phyloP scores from a whole-genome alignment of 306 rosid genomes.

The Dryas drummondii region DNA sequence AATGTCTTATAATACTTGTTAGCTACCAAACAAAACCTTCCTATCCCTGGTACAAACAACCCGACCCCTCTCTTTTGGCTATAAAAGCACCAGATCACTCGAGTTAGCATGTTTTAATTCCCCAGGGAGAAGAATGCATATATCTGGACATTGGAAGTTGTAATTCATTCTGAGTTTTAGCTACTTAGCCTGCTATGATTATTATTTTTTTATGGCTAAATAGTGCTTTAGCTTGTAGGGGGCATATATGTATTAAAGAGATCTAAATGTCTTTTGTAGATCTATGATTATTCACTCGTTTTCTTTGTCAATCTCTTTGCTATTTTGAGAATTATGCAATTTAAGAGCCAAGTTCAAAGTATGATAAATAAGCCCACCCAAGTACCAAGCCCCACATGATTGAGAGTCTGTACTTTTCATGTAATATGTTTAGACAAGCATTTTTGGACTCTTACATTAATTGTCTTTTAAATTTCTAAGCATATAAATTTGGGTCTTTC shows the following conservation, averaged over 20 bases:
- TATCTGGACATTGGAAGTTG: neutral
- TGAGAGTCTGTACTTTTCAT: too few species aligned
- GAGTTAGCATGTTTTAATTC: neutral
- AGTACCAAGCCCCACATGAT: too few species aligned
- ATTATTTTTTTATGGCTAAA: neutral
- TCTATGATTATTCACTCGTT: neutral
- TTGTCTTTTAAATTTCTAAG: neutral
- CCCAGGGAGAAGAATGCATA: neutral
- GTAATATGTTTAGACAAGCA: too few species aligned
- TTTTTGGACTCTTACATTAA: neutral
- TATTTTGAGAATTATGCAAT: too few species aligned
- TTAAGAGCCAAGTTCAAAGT: too few species aligned
- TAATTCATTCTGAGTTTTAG: neutral
- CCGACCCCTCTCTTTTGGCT: neutral
- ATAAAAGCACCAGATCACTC: neutral
- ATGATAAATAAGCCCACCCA: too few species aligned
- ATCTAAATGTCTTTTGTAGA: neutral
- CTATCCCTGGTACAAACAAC: neutral
- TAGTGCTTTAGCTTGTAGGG: neutral
- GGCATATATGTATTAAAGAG: neutral
- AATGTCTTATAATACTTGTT: neutral
- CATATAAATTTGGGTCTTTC: neutral
- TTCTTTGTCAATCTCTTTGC: neutral
- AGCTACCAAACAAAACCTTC: neutral
- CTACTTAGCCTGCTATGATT: neutral